Evolutionary conservation across 306 rosid genomes (phyloP).

Genomic region (Vicia faba): DNA sequence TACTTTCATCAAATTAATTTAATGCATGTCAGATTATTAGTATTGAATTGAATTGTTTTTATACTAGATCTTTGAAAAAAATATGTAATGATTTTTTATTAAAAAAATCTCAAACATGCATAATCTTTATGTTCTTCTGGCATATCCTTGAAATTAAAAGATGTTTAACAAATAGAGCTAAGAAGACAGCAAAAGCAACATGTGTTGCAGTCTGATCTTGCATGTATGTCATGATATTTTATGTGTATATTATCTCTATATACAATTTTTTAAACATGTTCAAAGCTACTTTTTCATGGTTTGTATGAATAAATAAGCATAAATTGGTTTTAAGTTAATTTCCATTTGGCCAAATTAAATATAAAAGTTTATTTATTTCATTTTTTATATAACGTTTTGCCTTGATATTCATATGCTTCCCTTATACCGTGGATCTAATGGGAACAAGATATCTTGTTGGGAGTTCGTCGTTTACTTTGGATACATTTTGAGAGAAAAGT

Average conservation of each 20-base stretch:
- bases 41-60: background rate
- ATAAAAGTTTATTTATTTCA: background rate
- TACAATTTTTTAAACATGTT: background rate
- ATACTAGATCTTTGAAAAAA: background rate
- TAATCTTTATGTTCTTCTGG: background rate
- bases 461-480: no score
- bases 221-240: background rate
- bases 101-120: background rate
- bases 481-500: no score
- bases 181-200: background rate
- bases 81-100: background rate
- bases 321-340: background rate
- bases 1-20: background rate
- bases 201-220: background rate
- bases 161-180: background rate
- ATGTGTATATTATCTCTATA: no score
- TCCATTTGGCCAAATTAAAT: background rate
- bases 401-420: background rate
- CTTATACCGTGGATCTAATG: background rate
- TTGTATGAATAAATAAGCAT: background rate
- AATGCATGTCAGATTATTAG: background rate
- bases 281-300: background rate
- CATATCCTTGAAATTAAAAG: background rate
- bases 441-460: background rate
- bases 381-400: background rate